Evolutionary conservation across 1,284 basidiomycete genomes (phyloP).

Genomic region (Trichosporon ovoides): DNA sequence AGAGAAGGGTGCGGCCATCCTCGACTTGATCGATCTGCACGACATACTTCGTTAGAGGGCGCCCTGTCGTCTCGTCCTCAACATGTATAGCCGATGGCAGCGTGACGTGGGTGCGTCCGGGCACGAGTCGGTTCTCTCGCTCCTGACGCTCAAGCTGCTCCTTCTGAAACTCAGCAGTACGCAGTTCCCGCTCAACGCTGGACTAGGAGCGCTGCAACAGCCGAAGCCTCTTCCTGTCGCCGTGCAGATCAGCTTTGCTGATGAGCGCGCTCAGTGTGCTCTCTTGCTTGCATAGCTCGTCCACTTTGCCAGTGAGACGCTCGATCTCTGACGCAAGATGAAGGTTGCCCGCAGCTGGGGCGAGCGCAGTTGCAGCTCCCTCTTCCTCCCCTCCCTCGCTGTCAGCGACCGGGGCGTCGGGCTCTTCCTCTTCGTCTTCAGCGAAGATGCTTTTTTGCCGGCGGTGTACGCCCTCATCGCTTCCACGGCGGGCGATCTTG

Average conservation of each 20-base stretch:
- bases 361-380: conserved; percentile 63
- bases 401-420: conserved; percentile 52
- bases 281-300: conserved; percentile 71
- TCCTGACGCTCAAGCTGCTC: conserved; percentile 87
- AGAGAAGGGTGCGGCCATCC: conserved; percentile 70
- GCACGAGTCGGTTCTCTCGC: conserved; percentile 71
- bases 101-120: conserved; percentile 68
- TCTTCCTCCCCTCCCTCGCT: conserved; percentile 28
- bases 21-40: conserved; percentile 82
- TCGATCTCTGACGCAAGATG: conserved; percentile 76
- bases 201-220: conserved; percentile 75
- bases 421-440: conserved; percentile 39
- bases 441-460: conserved; percentile 38
- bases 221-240: conserved; percentile 75
- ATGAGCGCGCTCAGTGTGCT: conserved; percentile 77
- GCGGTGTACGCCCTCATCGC: conserved; percentile 3
- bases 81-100: conserved; percentile 68
- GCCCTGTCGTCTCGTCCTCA: conserved; percentile 65
- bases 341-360: conserved; percentile 78
- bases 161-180: conserved; percentile 81
- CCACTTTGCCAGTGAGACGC: conserved; percentile 67
- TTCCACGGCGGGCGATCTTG: conserved; percentile 6
- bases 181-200: conserved; percentile 71
- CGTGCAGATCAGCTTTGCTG: conserved; percentile 88
- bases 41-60: conserved; percentile 85